These are phyloP conservation scores for Trapa incisa DNA, from an alignment of 345 rosid genomes.

Conservation along the genomic window DNA sequence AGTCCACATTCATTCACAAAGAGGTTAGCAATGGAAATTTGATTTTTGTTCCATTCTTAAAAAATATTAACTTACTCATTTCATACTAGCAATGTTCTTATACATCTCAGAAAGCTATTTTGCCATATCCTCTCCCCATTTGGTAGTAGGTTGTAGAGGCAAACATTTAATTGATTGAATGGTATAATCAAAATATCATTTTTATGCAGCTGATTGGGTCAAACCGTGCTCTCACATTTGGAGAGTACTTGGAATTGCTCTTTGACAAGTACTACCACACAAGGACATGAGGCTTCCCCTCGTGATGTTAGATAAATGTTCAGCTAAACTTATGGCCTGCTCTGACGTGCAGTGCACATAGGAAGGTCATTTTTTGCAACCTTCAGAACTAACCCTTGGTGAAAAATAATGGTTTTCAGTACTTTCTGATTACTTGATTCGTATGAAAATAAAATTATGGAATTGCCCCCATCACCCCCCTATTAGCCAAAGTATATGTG, in stretches of 20 bases:
- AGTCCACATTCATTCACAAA: conserved; percentile 31
- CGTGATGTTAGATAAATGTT: not conserved
- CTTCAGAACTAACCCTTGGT: not conserved
- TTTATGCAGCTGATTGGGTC: conserved; percentile 40
- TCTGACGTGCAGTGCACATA: not conserved
- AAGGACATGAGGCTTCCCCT: conserved; percentile 19
- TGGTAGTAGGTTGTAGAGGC: not conserved
- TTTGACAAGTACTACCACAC: conserved; percentile 57
- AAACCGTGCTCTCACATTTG: conserved; percentile 45
- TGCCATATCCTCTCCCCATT: no score
- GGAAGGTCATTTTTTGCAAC: not conserved
- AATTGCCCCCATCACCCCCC: not conserved
- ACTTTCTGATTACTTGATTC: not conserved
- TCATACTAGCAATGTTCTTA: not conserved
- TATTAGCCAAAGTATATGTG: no score
- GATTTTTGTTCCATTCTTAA: not conserved
- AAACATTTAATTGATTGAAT: not conserved
- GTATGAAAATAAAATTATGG: not conserved
- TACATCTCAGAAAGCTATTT: not conserved
- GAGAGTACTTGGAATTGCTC: conserved; percentile 73
- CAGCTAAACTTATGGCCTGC: not conserved
- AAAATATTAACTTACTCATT: not conserved
- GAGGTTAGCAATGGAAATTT: conserved; percentile 21
- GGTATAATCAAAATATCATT: not conserved
- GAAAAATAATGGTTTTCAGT: not conserved